Conservation (phyloP, 768 basidiomycete genomes). For the Auriscalpium vulgare region DNA sequence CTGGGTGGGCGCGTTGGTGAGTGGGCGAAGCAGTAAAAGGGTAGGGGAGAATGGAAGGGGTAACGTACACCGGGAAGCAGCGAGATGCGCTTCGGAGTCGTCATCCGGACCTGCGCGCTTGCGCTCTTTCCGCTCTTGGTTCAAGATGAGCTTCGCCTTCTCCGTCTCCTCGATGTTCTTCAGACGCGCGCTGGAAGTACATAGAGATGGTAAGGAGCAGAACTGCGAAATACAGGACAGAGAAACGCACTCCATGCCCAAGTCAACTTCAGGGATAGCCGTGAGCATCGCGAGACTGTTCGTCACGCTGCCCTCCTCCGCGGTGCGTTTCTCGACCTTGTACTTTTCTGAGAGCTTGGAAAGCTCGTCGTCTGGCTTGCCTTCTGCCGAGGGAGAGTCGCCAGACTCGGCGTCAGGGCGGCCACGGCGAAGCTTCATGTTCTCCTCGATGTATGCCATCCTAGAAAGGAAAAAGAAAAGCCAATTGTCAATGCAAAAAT, state of each 20-base stretch:
- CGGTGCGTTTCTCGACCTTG: conserved; percentile 40
- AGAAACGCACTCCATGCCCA: conserved; percentile 92
- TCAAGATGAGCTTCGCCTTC: conserved; percentile 84
- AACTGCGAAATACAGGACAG: neutral
- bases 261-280: conserved; percentile 94
- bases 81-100: conserved; percentile 62
- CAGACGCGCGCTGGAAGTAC: conserved; percentile 59
- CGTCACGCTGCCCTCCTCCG: conserved; percentile 89
- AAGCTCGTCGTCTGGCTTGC: conserved; percentile 54
- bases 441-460: conserved; percentile 98
- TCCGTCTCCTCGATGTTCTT: conserved; percentile 98
- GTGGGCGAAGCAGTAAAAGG: conserved; percentile 1
- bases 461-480: conserved; percentile 29
- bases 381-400: conserved; percentile 28
- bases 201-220: neutral
- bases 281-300: conserved; percentile 94
- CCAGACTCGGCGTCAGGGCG: conserved; percentile 29
- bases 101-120: conserved; percentile 45
- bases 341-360: conserved; percentile 66
- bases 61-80: conserved; percentile 76
- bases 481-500: neutral
- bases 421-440: conserved; percentile 68
- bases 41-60: neutral
- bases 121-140: conserved; percentile 53
- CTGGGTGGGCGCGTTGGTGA: conserved; percentile 29